Conservation (phyloP, 2,329 filamentous ascomycete genomes). For the Drechslerella dactyloides region DNA sequence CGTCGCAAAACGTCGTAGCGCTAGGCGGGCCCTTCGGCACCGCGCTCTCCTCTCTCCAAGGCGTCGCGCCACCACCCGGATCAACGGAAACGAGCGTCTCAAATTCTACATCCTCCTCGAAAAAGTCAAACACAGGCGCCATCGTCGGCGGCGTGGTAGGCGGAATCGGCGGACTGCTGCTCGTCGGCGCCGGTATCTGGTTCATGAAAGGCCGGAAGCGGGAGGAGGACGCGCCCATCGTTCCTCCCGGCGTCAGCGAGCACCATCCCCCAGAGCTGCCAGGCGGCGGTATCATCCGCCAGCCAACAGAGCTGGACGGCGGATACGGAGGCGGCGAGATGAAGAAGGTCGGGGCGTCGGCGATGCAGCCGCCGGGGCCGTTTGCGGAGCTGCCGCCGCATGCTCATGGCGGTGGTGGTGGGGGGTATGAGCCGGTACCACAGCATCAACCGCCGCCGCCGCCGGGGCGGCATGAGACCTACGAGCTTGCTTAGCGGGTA, state of each 20-base stretch:
- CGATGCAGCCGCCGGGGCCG: too few species aligned
- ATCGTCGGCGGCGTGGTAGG: conserved; percentile 62
- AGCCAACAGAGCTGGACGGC: neutral
- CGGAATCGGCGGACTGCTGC: conserved; percentile 60
- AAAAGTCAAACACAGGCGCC: conserved; percentile 57
- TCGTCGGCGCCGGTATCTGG: conserved; percentile 59
- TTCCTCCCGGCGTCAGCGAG: neutral
- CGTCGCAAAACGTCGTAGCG: conserved; percentile 8
- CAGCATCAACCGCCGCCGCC: too few species aligned
- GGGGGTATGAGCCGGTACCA: too few species aligned
- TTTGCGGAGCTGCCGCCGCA: too few species aligned
- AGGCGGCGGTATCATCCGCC: neutral
- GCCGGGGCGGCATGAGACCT: too few species aligned
- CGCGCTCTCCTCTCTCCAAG: neutral
- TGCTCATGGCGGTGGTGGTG: too few species aligned
- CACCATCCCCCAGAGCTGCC: neutral
- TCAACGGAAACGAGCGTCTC: neutral
- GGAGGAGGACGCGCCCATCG: neutral
- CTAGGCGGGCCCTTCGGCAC: conserved; percentile 18
- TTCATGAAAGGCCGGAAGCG: conserved; percentile 52
- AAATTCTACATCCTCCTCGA: neutral
- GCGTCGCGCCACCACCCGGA: neutral
- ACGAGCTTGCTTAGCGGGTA: too few species aligned
- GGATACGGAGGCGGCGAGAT: neutral
- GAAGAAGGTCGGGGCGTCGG: too few species aligned